phyloP scores from a whole-genome alignment of 116 monocot species.

The Dioscorea cayenensis region DNA sequence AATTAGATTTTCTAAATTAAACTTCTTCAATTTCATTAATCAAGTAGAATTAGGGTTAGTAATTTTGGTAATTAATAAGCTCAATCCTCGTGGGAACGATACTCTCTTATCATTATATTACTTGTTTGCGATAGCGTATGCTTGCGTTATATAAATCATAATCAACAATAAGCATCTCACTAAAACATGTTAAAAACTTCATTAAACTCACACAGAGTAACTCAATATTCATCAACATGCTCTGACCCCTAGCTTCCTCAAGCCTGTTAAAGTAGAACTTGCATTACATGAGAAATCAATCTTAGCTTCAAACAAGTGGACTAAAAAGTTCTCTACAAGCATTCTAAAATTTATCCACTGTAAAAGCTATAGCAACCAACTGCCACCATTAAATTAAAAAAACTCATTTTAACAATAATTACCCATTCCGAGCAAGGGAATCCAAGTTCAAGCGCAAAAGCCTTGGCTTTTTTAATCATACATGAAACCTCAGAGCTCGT shows the following conservation, averaged over 20 bases:
- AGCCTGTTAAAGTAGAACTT: constrained; percentile 34
- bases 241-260: constrained; percentile 93
- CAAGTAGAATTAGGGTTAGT: too few relatives aligned
- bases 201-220: constrained; percentile 68
- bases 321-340: too few relatives aligned
- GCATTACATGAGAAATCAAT: not conserved
- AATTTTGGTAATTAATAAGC: too few relatives aligned
- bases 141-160: too few relatives aligned
- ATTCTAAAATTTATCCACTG: not conserved
- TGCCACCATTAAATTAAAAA: not conserved
- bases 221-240: constrained; percentile 59
- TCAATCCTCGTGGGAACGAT: too few relatives aligned
- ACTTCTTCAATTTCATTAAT: too few relatives aligned
- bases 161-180: not conserved
- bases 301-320: not conserved
- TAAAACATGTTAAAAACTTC: not conserved
- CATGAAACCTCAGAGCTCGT: constrained; percentile 82
- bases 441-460: constrained; percentile 69
- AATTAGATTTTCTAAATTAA: too few relatives aligned
- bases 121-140: too few relatives aligned
- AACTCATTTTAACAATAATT: constrained; percentile 2
- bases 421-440: constrained; percentile 90
- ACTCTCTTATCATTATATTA: too few relatives aligned
- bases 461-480: constrained; percentile 86
- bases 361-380: not conserved